Conservation (phyloP, 2,329 filamentous ascomycete genomes). For the Tolypocladium sp. region DNA sequence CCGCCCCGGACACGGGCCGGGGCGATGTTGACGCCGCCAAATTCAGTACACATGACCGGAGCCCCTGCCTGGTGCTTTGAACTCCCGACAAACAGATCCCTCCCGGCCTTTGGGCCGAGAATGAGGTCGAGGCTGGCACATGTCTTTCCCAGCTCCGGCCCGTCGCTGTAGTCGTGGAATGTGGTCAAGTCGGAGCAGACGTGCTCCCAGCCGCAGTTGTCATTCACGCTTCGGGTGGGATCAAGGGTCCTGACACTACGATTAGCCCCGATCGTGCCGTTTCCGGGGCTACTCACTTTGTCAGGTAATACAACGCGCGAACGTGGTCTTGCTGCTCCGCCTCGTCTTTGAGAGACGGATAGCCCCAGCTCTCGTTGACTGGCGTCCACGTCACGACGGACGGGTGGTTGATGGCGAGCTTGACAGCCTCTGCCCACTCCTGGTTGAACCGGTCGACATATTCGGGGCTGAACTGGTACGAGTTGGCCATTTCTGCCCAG, state of each 20-base stretch:
- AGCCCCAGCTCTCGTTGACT: slow-evolving; percentile 56
- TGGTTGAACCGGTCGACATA: slow-evolving; percentile 52
- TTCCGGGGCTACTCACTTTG: slow-evolving; percentile 36
- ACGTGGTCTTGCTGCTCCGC: slow-evolving; percentile 55
- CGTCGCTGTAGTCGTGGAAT: slow-evolving; percentile 60
- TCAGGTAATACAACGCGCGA: slow-evolving; percentile 52
- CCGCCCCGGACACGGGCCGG: slow-evolving; percentile 25
- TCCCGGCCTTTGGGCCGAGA: slow-evolving; percentile 39
- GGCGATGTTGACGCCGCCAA: slow-evolving; percentile 59
- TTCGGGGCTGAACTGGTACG: slow-evolving; percentile 50
- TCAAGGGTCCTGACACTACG: slow-evolving; percentile 39
- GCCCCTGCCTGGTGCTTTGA: slow-evolving; percentile 45
- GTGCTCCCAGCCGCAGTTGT: slow-evolving; percentile 66
- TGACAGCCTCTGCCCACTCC: slow-evolving; percentile 56
- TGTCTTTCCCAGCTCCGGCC: slow-evolving; percentile 41
- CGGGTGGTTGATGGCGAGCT: slow-evolving; percentile 57
- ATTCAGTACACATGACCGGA: slow-evolving; percentile 58
- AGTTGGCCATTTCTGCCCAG: slow-evolving; percentile 57
- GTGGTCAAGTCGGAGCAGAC: slow-evolving; percentile 55
- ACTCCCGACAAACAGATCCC: slow-evolving; percentile 47
- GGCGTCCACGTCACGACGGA: slow-evolving; percentile 59
- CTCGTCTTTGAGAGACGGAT: slow-evolving; percentile 46
- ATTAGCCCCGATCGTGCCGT: slow-evolving; percentile 2
- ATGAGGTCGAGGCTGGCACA: slow-evolving; percentile 46
- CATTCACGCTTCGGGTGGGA: slow-evolving; percentile 55